Percentiles rank a stretch among this genome's conserved stretches.
phyloP scores from a whole-genome alignment of 495 filamentous ascomycete species.

The Neurospora sp. region DNA sequence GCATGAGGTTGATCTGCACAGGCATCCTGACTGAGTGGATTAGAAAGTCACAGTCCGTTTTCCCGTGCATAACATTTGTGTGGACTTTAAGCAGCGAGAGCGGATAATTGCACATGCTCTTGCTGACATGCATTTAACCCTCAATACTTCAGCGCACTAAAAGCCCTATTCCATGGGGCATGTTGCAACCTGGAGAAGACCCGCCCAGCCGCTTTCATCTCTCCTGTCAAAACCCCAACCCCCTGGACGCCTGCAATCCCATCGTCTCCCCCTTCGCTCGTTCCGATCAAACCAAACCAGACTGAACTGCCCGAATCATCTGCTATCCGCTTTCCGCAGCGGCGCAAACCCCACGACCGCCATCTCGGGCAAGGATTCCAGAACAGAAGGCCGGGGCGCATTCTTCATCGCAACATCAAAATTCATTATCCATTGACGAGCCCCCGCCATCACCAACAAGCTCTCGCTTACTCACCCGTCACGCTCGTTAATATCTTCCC shows the following conservation, averaged over 20 bases:
- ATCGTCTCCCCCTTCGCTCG: constrained; percentile 14
- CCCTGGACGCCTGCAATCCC: neutral
- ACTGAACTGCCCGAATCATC: constrained; percentile 13
- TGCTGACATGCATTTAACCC: too few relatives aligned
- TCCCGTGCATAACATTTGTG: neutral
- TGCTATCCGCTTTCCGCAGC: constrained; percentile 1
- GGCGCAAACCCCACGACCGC: constrained; percentile 19
- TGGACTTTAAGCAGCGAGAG: neutral
- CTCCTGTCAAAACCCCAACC: neutral
- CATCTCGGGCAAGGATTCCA: constrained; percentile 14
- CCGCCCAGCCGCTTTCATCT: neutral
- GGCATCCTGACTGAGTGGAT: neutral
- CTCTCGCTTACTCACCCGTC: constrained; percentile 5
- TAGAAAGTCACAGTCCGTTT: neutral
- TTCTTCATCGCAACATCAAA: constrained; percentile 12
- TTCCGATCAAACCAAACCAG: constrained; percentile 7
- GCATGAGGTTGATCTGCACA: neutral
- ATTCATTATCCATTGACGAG: constrained; percentile 20
- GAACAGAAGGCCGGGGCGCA: constrained; percentile 19
- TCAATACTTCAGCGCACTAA: too few relatives aligned
- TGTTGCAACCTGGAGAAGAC: neutral
- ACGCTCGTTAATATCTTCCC: constrained; percentile 14
- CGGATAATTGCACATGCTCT: too few relatives aligned
- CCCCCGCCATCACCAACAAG: constrained; percentile 10
- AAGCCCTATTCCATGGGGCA: neutral